These are phyloP conservation scores for Botrytis paeoniae DNA, from an alignment of 2,329 filamentous ascomycete species.

Conservation along the genomic window DNA sequence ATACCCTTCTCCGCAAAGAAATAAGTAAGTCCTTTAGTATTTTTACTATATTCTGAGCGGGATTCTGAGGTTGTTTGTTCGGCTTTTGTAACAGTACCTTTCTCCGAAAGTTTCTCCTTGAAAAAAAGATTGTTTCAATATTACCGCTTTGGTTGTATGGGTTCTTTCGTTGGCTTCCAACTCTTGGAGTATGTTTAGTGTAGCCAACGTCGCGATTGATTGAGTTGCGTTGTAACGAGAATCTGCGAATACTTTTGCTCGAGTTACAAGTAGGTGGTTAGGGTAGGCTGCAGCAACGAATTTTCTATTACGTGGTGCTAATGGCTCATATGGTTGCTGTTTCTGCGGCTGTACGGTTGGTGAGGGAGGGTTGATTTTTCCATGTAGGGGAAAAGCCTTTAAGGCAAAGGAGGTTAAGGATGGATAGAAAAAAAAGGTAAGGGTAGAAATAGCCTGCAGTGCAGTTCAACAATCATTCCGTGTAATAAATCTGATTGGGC, in stretches of 20 bases:
- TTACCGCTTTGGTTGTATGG: neutral
- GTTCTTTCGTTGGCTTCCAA: neutral
- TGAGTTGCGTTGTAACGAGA: too few species aligned
- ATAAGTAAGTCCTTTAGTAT: neutral
- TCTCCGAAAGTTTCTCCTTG: neutral
- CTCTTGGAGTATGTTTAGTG: neutral
- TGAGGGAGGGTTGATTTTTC: slow-evolving; percentile 24
- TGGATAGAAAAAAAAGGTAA: too few species aligned
- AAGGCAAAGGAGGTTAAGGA: neutral
- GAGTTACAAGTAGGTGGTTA: neutral
- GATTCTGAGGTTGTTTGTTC: neutral
- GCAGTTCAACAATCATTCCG: neutral
- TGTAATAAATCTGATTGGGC: neutral
- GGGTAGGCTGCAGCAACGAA: too few species aligned
- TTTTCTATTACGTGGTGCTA: neutral
- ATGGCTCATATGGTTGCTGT: slow-evolving; percentile 20
- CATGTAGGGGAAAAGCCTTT: slow-evolving; percentile 22
- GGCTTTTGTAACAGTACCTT: neutral
- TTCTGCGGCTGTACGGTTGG: slow-evolving; percentile 8
- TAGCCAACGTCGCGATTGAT: neutral
- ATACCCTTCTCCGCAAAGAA: neutral
- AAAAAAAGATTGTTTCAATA: neutral
- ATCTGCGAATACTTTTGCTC: neutral
- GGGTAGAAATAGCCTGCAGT: neutral
- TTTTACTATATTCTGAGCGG: too few species aligned